phyloP scores from a whole-genome alignment of 108 stramenopile genomes.

The Epithemia pelagica region DNA sequence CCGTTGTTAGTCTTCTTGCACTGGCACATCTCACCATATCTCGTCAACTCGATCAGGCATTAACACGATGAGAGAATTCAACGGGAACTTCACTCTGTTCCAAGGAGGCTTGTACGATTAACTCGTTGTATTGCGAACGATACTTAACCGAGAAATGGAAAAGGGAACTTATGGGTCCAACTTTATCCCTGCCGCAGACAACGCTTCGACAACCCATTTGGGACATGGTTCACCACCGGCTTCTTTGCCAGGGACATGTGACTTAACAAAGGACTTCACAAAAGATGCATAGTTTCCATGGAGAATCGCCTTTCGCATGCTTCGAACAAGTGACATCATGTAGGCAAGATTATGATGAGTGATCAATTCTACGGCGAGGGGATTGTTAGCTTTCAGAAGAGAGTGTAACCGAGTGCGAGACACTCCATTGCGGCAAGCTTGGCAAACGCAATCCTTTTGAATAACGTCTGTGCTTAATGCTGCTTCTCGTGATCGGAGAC shows the following conservation, averaged over 20 bases:
- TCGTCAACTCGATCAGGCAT: not conserved
- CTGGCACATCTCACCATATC: constrained; percentile 46
- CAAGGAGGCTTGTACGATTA: too few relatives aligned
- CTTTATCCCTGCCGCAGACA: constrained; percentile 57
- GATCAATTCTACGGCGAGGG: constrained; percentile 78
- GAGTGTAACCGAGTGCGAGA: constrained; percentile 69
- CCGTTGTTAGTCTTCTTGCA: constrained; percentile 73
- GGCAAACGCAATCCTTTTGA: constrained; percentile 69
- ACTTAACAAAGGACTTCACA: constrained; percentile 56
- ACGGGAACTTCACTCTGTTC: too few relatives aligned
- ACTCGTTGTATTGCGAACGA: too few relatives aligned
- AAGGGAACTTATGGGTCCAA: not conserved
- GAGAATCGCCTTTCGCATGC: constrained; percentile 88
- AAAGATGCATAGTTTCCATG: constrained; percentile 64
- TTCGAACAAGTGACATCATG: constrained; percentile 81
- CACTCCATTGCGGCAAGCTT: constrained; percentile 63
- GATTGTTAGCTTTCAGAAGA: constrained; percentile 70
- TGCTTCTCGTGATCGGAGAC: constrained; percentile 72
- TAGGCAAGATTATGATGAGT: constrained; percentile 95
- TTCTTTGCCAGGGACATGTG: constrained; percentile 53
- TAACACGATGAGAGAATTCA: not conserved
- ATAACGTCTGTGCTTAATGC: constrained; percentile 53
- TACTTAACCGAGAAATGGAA: too few relatives aligned
- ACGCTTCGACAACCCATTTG: constrained; percentile 80
- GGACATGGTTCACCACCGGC: constrained; percentile 58